phyloP scores from a whole-genome alignment of 441 rosid genomes.

The Euphorbia corollata region DNA sequence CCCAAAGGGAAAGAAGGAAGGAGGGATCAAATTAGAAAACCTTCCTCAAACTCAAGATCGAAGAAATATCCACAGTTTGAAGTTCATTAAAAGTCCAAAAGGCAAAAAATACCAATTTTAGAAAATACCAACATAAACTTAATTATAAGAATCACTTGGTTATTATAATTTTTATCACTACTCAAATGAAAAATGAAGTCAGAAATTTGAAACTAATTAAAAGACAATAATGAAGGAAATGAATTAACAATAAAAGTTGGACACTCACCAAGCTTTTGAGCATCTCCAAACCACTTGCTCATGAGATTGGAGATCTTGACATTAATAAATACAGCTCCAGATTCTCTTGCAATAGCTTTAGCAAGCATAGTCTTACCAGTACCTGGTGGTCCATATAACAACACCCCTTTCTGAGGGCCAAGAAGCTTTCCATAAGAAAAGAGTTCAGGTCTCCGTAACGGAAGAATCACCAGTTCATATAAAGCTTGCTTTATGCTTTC shows the following conservation, averaged over 20 bases:
- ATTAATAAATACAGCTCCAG: slow-evolving; percentile 90
- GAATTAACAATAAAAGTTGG: background rate
- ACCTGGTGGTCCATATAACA: slow-evolving; percentile 92
- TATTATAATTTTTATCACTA: too few relatives aligned
- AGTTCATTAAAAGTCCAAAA: background rate
- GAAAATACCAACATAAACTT: background rate
- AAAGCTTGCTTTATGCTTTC: slow-evolving; percentile 65
- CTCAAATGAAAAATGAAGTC: background rate
- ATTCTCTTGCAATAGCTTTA: slow-evolving; percentile 92
- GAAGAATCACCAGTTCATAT: slow-evolving; percentile 82
- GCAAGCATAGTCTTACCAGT: slow-evolving; percentile 99
- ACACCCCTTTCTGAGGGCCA: slow-evolving; percentile 90
- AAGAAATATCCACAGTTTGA: background rate
- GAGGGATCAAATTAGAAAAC: background rate
- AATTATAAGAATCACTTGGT: background rate
- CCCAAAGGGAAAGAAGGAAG: background rate
- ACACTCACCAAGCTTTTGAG: slow-evolving; percentile 88
- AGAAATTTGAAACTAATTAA: background rate
- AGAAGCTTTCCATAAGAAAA: slow-evolving; percentile 84
- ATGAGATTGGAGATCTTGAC: slow-evolving; percentile 75
- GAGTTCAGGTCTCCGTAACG: slow-evolving; percentile 73
- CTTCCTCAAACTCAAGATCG: background rate
- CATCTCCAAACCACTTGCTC: slow-evolving; percentile 99
- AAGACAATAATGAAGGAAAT: background rate
- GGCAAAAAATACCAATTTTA: background rate